Percentiles rank a stretch among this genome's conserved stretches.
These are phyloP conservation scores for Sphagnum contortum DNA, from an alignment of 225 moss, liverwort and hornwort genomes.

Conservation along the genomic window DNA sequence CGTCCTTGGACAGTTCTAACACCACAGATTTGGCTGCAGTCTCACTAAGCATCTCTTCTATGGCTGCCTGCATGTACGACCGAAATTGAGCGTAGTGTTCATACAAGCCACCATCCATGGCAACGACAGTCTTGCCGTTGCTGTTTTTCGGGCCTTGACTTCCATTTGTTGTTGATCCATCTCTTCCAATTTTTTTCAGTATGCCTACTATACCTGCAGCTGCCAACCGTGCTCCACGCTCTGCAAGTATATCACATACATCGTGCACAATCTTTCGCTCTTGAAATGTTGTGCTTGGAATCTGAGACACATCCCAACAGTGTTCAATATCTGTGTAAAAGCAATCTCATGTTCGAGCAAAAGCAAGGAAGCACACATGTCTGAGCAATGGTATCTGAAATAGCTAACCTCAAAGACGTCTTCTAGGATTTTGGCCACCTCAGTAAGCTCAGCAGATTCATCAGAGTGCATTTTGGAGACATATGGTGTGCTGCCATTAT, in stretches of 20 bases:
- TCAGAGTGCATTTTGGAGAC: slow-evolving; percentile 75
- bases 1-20: slow-evolving; percentile 64
- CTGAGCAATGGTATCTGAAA: not conserved
- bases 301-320: slow-evolving; percentile 14
- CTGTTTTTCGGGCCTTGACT: slow-evolving; percentile 5
- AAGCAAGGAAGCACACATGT: not conserved
- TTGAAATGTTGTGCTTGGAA: slow-evolving; percentile 35
- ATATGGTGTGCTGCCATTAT: slow-evolving; percentile 38
- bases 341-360: not conserved
- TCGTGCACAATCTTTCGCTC: slow-evolving; percentile 49
- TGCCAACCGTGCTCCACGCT: slow-evolving; percentile 61
- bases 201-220: slow-evolving; percentile 69
- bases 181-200: slow-evolving; percentile 67
- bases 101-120: slow-evolving; percentile 64
- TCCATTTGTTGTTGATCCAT: slow-evolving; percentile 18
- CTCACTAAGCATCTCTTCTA: slow-evolving; percentile 53
- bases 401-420: slow-evolving; percentile 55
- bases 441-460: slow-evolving; percentile 44
- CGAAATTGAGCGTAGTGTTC: slow-evolving; percentile 61
- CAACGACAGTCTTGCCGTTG: slow-evolving; percentile 40
- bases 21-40: slow-evolving; percentile 36
- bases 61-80: slow-evolving; percentile 55
- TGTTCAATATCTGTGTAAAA: not conserved
- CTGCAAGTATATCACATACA: slow-evolving; percentile 64
- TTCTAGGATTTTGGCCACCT: slow-evolving; percentile 41